Conservation (phyloP, 2,329 filamentous ascomycete genomes). For the Colletotrichum sp. region DNA sequence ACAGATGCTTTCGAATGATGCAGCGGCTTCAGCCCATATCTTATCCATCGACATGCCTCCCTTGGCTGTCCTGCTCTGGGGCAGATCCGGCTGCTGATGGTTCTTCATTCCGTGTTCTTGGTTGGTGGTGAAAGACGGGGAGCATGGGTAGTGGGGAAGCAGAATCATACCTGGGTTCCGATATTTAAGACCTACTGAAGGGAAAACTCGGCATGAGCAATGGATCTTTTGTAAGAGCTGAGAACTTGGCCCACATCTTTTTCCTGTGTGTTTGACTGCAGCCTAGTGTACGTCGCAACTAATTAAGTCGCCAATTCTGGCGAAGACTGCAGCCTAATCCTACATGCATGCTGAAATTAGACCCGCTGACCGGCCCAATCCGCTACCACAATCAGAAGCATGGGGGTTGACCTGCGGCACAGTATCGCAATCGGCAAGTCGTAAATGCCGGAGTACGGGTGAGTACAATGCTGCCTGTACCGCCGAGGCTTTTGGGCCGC, state of each 20-base stretch:
- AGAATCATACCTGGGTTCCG: accelerated
- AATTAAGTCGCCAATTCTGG: not conserved
- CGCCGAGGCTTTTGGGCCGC: not conserved
- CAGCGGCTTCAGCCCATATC: not conserved
- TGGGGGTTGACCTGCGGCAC: not conserved
- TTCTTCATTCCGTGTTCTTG: not conserved
- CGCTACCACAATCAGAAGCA: not conserved
- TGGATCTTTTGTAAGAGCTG: not conserved
- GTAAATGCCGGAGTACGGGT: not conserved
- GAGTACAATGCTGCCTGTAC: not conserved
- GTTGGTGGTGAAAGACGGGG: accelerated
- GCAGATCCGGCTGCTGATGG: accelerated
- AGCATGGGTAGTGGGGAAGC: not conserved
- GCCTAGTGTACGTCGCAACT: not conserved
- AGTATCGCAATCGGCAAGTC: not conserved
- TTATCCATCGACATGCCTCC: not conserved
- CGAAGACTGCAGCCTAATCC: not conserved
- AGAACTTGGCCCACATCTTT: not conserved
- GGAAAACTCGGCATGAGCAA: not conserved
- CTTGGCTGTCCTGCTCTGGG: not conserved
- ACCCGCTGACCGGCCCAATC: not conserved
- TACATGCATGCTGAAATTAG: not conserved
- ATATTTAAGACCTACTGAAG: not conserved
- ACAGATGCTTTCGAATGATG: not conserved
- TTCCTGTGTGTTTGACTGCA: not conserved